Evolutionary conservation across 164 flowering plant genomes (phyloP), one percentile per base, ranked within the genome.

Genomic region (Dillenia turbinata): DNA sequence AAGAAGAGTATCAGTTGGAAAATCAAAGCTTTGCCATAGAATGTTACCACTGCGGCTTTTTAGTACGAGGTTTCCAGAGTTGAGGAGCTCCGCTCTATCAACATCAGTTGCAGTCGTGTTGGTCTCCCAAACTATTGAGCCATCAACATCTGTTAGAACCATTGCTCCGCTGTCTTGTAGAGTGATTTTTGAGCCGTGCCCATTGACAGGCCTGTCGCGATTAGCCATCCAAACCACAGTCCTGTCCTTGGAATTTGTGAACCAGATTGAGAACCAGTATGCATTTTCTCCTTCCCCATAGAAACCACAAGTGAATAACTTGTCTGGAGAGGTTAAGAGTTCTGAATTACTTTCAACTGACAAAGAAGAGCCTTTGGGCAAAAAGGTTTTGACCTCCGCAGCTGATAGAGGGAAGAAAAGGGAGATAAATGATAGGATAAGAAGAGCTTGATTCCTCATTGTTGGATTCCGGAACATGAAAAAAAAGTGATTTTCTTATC

Each of bases 151-250:
- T 0, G 68, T 71, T 14, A 75, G 51, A 26, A 55, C 70, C 58
- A 75, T 9, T 7, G 56, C 44, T 15, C 72, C 72, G 33, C 49
- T 44, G 12, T 19, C 11, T 1, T 22, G 14, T 9, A 75, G 46
- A 0, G 67, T 17, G 1, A 71, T 16, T 54, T 10, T 70, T 1
- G 85, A 74, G 51, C 79, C 75, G 12, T 47, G 15, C 9, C 76
- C 75, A 45, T 72, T 81, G 11, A 78, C 82, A 0, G 85, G 82
- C 0, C 22, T 51, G 61, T 77, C 77, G 1, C 79, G 62, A 56
- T 81, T 76, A 12, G 79, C 85, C 63, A 47, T 75, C 84, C 84
- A 80, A 40, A 74, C 77, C 12, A 75, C 66, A 9, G 78, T 71
- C 48, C 54, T 57, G 46, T 69, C 75, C 49, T 10, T 44, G 12